phyloP scores from a whole-genome alignment of 2,329 filamentous ascomycete species.

The Alternaria arborescens region DNA sequence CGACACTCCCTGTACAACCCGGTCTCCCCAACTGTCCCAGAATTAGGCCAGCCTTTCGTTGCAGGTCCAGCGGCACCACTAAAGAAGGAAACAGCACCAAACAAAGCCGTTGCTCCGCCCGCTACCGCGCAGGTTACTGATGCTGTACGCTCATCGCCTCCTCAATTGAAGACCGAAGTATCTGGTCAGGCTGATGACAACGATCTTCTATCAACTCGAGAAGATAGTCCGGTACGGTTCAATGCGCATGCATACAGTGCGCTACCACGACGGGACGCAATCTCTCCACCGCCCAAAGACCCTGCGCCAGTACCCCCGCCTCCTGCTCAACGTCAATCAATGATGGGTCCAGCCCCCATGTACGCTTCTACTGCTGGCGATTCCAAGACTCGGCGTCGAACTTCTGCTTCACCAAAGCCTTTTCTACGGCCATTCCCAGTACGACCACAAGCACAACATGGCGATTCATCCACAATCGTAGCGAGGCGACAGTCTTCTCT shows the following conservation, averaged over 20 bases:
- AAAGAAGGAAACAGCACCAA: neutral
- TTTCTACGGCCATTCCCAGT: slow-evolving; percentile 49
- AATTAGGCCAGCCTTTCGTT: slow-evolving; percentile 16
- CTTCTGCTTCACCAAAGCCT: slow-evolving; percentile 47
- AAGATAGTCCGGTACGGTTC: slow-evolving; percentile 34
- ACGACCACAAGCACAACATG: slow-evolving; percentile 42
- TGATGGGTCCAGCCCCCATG: slow-evolving; percentile 20
- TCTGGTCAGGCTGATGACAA: neutral
- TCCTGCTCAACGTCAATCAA: slow-evolving; percentile 37
- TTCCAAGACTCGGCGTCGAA: slow-evolving; percentile 30
- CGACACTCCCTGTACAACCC: slow-evolving; percentile 45
- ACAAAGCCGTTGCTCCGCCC: slow-evolving; percentile 6
- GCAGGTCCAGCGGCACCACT: slow-evolving; percentile 1
- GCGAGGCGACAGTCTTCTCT: slow-evolving; percentile 45
- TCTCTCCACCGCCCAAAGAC: slow-evolving; percentile 43
- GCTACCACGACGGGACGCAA: slow-evolving; percentile 33
- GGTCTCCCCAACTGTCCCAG: slow-evolving; percentile 33
- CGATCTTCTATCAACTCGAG: slow-evolving; percentile 19
- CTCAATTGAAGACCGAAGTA: slow-evolving; percentile 5
- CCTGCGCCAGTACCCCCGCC: slow-evolving; percentile 37
- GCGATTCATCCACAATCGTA: slow-evolving; percentile 35
- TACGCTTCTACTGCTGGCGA: slow-evolving; percentile 19
- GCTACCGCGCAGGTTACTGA: slow-evolving; percentile 15
- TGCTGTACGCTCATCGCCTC: slow-evolving; percentile 11
- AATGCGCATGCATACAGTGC: slow-evolving; percentile 36